A percentile compares a stretch with the other conserved stretches of the same genome.
These are phyloP conservation scores for Rhodotorula sp. DNA, from an alignment of 1,284 basidiomycete genomes.

Conservation along the genomic window DNA sequence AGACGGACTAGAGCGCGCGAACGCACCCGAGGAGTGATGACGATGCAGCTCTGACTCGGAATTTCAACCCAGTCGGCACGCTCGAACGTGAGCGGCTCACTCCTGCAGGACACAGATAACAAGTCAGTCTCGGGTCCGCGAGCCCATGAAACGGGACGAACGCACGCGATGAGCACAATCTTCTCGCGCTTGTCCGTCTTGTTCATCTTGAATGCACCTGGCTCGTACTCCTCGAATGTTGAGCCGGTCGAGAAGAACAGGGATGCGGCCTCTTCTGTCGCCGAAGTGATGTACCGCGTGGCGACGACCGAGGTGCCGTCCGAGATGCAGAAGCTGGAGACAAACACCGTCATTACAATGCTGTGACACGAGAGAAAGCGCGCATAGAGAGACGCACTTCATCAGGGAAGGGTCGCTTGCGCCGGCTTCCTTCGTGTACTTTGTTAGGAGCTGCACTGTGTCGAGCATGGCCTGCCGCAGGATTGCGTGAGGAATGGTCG, in stretches of 20 bases:
- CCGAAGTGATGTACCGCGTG: slow-evolving; percentile 90
- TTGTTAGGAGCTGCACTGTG: slow-evolving; percentile 76
- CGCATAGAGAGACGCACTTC: slow-evolving; percentile 60
- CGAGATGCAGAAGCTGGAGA: slow-evolving; percentile 86
- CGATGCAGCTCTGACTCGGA: slow-evolving; percentile 56
- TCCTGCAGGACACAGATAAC: slow-evolving; percentile 46
- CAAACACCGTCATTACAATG: neutral
- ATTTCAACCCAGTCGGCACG: slow-evolving; percentile 59
- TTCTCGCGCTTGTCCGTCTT: slow-evolving; percentile 92
- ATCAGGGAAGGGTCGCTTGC: slow-evolving; percentile 52
- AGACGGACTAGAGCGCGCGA: too few species aligned
- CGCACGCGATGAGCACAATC: slow-evolving; percentile 44
- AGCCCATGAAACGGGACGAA: neutral
- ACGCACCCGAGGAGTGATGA: slow-evolving; percentile 48
- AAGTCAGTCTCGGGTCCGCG: neutral
- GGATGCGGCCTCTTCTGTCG: slow-evolving; percentile 88
- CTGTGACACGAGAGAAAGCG: neutral
- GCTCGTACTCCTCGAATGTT: slow-evolving; percentile 81
- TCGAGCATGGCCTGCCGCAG: slow-evolving; percentile 80
- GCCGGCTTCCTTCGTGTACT: slow-evolving; percentile 69
- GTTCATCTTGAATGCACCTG: slow-evolving; percentile 88
- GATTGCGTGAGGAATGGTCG: slow-evolving; percentile 63
- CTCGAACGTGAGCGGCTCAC: slow-evolving; percentile 91
- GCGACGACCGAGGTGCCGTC: slow-evolving; percentile 92
- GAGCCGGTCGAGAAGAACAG: slow-evolving; percentile 54